A percentile compares a stretch with the other conserved stretches of the same genome.
Conservation (phyloP, 1,139 yeast genomes). For the Yamadazyma oceani region DNA sequence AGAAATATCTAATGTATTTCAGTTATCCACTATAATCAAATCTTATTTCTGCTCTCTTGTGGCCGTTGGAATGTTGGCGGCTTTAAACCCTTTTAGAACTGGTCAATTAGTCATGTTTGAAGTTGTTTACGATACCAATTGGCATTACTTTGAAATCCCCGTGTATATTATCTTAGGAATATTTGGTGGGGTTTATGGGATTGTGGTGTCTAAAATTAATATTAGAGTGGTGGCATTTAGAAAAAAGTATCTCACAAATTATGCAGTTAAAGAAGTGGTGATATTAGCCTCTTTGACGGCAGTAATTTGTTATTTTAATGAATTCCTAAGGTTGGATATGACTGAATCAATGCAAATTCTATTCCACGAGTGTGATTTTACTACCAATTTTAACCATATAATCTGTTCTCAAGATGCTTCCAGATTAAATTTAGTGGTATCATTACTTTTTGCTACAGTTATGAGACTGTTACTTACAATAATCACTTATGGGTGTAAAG, state of each 20-base stretch:
- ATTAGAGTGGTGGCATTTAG: constrained; percentile 78
- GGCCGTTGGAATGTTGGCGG: constrained; percentile 77
- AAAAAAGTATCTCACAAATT: constrained; percentile 58
- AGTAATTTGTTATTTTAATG: constrained; percentile 76
- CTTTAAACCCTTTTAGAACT: constrained; percentile 85
- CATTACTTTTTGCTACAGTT: constrained; percentile 70
- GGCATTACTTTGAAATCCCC: constrained; percentile 88
- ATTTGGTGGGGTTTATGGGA: constrained; percentile 92
- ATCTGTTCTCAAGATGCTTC: constrained; percentile 51
- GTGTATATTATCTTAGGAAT: constrained; percentile 76
- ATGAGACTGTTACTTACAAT: constrained; percentile 72
- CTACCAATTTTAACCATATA: constrained; percentile 27
- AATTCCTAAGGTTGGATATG: constrained; percentile 83
- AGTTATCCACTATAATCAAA: constrained; percentile 82
- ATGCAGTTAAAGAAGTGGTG: constrained; percentile 71
- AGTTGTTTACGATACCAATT: constrained; percentile 77
- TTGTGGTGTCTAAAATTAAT: constrained; percentile 75
- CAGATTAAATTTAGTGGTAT: constrained; percentile 34
- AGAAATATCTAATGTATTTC: constrained; percentile 72
- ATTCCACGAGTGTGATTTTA: constrained; percentile 77
- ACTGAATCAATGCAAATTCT: constrained; percentile 90
- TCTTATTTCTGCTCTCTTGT: constrained; percentile 88
- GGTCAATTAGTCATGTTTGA: constrained; percentile 93
- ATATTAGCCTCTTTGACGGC: constrained; percentile 71
- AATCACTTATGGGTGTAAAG: constrained; percentile 86